Evolutionary conservation across 2,329 filamentous ascomycete genomes (phyloP).

Genomic region (Samsoniella hepiali): DNA sequence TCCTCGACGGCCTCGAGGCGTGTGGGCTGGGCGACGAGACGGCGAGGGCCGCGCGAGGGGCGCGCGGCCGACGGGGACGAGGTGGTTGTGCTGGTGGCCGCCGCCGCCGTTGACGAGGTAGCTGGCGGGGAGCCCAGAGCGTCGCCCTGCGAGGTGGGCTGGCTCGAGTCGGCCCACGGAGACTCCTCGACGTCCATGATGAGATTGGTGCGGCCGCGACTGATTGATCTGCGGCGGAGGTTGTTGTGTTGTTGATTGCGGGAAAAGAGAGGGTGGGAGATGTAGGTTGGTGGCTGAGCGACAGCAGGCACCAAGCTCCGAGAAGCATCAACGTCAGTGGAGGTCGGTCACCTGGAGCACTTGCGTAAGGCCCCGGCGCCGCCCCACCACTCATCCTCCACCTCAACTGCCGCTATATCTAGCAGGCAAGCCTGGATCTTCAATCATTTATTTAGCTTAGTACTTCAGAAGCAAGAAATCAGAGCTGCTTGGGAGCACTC

Average conservation of each 20-base stretch:
- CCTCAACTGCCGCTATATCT: neutral
- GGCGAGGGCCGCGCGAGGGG: slow-evolving; percentile 51
- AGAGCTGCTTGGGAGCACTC: no score
- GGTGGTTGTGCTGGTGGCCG: slow-evolving; percentile 27
- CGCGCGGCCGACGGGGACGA: slow-evolving; percentile 36
- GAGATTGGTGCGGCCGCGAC: neutral
- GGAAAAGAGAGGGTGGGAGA: slow-evolving; percentile 5
- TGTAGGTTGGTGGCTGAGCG: slow-evolving; percentile 11
- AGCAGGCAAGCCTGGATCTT: no score
- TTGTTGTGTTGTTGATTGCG: slow-evolving; percentile 3
- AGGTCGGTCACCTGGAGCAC: slow-evolving; percentile 9
- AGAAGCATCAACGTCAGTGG: slow-evolving; percentile 18
- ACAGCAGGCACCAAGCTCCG: slow-evolving; percentile 12
- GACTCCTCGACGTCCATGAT: slow-evolving; percentile 52
- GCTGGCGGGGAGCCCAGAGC: slow-evolving; percentile 29
- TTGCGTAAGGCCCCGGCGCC: slow-evolving; percentile 5
- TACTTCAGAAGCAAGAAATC: no score
- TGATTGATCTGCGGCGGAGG: neutral
- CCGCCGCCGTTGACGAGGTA: slow-evolving; percentile 28
- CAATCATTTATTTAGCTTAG: no score
- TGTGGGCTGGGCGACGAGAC: slow-evolving; percentile 71
- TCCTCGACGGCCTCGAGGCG: slow-evolving; percentile 75
- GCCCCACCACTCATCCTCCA: slow-evolving; percentile 13
- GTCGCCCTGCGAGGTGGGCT: slow-evolving; percentile 33
- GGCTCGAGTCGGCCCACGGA: slow-evolving; percentile 50